Base-by-base conservation (phyloP, 2,329 filamentous ascomycete species). In the Metarhizium brunneum region DNA sequence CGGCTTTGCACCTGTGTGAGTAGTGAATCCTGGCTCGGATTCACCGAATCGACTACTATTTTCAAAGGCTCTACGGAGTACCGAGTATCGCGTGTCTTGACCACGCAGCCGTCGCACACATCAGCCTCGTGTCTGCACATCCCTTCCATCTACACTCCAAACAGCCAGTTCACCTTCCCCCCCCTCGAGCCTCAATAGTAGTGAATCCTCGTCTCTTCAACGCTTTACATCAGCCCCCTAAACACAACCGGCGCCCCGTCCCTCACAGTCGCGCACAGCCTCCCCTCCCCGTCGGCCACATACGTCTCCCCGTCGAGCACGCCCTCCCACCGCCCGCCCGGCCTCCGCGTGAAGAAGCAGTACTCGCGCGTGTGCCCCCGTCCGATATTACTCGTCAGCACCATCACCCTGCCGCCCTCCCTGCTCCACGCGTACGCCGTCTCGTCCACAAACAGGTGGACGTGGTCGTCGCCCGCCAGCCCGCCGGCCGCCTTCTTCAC, bases 361-460 rank as follows among this genome's bases (percentile, higher is more conserved):
- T 75, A 64, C 38, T 71, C 65, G 4, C 63, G 65, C 40, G 65
- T 71, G 25, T 67, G 69, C 1, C 68, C 69, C 43, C 64, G 62
- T 3, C 76, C 75, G 16, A 68, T 64, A 55, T 77, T 78, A 48
- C 70, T 73, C 2, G 75, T 78, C 42, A 77, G 63, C 6, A 74
- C 75, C 50, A 78, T 65, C 16, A 78, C 66, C 48, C 72, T 69
- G 7, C 75, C 74, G 13, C 66, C 67, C 0, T 68, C 73, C 16
- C 75, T 71, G 56, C 71, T 72, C 68, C 73, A 78, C 2, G 73
- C 75, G 58, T 78, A 78, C 0, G 69, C 74, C 13, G 67, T 72
- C 48, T 64, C 60, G 7, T 68, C 66, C 0, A 73, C 70, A 57
- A 76, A 73, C 2, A 78, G 59, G 56, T 76, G 73, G 5, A 61